These are phyloP conservation scores for Myxozyma udenii DNA, from an alignment of 805 yeast genomes.

Conservation along the genomic window DNA sequence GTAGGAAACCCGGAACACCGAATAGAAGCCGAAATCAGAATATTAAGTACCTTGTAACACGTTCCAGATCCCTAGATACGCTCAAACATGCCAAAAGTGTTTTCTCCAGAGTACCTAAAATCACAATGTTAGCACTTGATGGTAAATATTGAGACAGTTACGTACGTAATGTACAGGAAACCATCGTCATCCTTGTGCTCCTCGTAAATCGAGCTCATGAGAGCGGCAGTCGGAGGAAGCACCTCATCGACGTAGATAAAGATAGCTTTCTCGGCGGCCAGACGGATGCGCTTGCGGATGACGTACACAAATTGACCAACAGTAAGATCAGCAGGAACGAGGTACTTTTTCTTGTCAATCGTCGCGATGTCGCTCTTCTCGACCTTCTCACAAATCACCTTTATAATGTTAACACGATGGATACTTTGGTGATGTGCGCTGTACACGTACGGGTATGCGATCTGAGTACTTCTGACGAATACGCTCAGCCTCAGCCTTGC, in stretches of 20 bases:
- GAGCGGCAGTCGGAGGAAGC: constrained; percentile 95
- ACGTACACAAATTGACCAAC: constrained; percentile 98
- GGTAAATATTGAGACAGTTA: not conserved
- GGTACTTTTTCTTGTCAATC: constrained; percentile 93
- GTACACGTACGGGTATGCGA: constrained; percentile 68
- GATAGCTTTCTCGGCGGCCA: constrained; percentile 96
- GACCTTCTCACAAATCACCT: constrained; percentile 87
- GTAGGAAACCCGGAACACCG: not conserved
- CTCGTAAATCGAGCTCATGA: constrained; percentile 90
- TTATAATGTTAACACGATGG: not conserved
- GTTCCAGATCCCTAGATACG: constrained; percentile 8
- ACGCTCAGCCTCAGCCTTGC: constrained; percentile 91
- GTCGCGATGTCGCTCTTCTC: constrained; percentile 95
- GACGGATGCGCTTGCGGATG: constrained; percentile 89
- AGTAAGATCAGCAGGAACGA: constrained; percentile 93
- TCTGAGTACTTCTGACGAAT: constrained; percentile 85
- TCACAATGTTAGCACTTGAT: not conserved
- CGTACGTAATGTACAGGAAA: constrained; percentile 85
- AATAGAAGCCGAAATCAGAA: not conserved
- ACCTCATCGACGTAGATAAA: constrained; percentile 96
- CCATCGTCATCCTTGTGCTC: constrained; percentile 99
- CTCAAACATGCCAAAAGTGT: constrained; percentile 70
- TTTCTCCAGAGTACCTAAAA: constrained; percentile 71
- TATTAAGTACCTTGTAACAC: no score
- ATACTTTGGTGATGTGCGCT: not conserved